Evolutionary conservation across 108 stramenopile genomes (phyloP).

Genomic region (Phaeodactylum tricornutum): DNA sequence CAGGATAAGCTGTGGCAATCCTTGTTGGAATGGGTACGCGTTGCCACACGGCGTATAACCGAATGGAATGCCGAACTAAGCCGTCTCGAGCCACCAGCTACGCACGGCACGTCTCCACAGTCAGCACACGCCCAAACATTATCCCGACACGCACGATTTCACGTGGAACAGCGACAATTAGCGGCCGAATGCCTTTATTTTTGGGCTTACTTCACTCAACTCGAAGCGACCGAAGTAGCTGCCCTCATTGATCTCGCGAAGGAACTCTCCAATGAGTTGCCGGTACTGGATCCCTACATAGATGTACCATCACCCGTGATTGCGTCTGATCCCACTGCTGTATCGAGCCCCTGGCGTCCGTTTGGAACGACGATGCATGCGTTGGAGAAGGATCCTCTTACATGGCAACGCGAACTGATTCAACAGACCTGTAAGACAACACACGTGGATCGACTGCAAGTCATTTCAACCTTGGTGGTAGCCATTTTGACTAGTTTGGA

Average conservation of each 20-base stretch:
- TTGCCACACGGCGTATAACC: conserved; percentile 28
- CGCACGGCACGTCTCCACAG: neutral
- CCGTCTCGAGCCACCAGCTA: conserved; percentile 1
- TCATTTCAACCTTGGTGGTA: conserved; percentile 38
- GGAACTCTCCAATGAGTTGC: conserved; percentile 49
- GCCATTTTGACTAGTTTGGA: conserved; percentile 57
- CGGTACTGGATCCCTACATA: conserved; percentile 46
- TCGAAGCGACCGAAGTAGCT: conserved; percentile 40
- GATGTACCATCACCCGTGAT: conserved; percentile 48
- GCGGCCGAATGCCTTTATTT: conserved; percentile 61
- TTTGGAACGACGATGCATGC: conserved; percentile 9
- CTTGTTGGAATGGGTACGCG: conserved; percentile 41
- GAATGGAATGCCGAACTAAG: conserved; percentile 17
- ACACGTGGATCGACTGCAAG: conserved; percentile 47
- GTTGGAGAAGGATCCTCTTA: conserved; percentile 34
- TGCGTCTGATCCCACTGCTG: conserved; percentile 13
- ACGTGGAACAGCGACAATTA: conserved; percentile 47
- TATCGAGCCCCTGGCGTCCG: neutral
- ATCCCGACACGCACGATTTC: conserved; percentile 36
- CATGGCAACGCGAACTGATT: conserved; percentile 63
- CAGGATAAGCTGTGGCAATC: conserved; percentile 32
- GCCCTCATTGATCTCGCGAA: conserved; percentile 52
- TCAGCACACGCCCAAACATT: conserved; percentile 7
- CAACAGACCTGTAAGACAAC: conserved; percentile 32
- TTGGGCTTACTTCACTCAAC: conserved; percentile 71